Base-by-base conservation (phyloP, 169 alveolate genomes). In the Eimeria necatrix region DNA sequence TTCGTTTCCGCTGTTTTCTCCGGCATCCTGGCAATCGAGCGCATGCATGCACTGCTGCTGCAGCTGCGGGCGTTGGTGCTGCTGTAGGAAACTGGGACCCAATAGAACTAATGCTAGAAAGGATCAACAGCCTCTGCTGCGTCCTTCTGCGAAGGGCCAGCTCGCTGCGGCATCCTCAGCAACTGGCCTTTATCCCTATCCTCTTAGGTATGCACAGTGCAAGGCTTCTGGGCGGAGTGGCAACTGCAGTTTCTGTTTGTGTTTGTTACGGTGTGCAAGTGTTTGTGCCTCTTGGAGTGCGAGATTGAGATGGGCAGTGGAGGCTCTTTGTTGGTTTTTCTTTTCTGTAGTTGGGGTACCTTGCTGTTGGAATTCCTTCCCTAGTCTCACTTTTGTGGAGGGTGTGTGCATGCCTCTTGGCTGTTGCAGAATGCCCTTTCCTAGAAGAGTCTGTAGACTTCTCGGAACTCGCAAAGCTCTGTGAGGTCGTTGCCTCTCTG, bases 131-230 rank as follows among this genome's bases (percentile, higher is more conserved):
- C 48, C 89, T 80, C 18, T 80, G 89, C 70, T 26, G 49, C 46
- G 41, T 24, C 7, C 68, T 80, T 48, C 70, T 80, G 46, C 71
- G 32, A 24, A 24, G 46, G 6, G 89, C 89, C 60, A 48, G 52
- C 7, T 64, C 68, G 49, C 53, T 80, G 89, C 71, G 14, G 48
- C 71, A 80, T 4, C 89, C 89, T 18, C 89, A 80, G 51, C 89
- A 80, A 8, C 89, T 80, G 24, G 52, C 46, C 20, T 80, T 80
- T 48, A 20, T 80, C 46, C 89, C 71, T 1, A 56, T 80, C 18
- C 89, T 80, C 10, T 48, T 80, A 6, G 89, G 89, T 80, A 80
- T 16, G 46, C 80, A 70, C 7, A n/a, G n/a, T 2, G 80, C 49
- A 1, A 70, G 51, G 41, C 41, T 2, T 2, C 41, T 32, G 41